Conservation (phyloP, 768 basidiomycete genomes). For the Floccularia luteovirens region DNA sequence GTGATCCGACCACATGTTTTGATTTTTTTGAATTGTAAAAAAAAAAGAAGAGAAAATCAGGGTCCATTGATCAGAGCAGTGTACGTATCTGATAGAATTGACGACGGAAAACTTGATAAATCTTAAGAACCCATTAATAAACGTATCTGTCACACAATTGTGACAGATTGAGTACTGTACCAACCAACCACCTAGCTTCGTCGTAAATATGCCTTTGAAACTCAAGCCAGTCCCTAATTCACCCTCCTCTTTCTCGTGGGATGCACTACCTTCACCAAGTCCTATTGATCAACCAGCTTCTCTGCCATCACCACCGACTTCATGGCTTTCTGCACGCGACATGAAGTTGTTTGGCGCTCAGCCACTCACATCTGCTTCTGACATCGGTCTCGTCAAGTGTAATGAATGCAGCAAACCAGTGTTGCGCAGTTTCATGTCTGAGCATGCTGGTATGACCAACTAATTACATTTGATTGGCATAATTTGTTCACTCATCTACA, state of each 20-base stretch:
- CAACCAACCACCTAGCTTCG: too few relatives aligned
- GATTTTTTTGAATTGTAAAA: too few relatives aligned
- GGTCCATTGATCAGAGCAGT: too few relatives aligned
- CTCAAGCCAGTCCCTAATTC: constrained; percentile 33
- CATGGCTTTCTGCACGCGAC: constrained; percentile 79
- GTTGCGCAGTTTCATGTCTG: constrained; percentile 62
- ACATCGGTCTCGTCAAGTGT: constrained; percentile 67
- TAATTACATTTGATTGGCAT: constrained; percentile 1
- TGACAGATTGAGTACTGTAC: too few relatives aligned
- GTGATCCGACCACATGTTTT: too few relatives aligned
- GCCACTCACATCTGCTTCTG: constrained; percentile 55
- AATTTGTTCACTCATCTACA: constrained; percentile 16
- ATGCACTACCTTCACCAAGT: constrained; percentile 28
- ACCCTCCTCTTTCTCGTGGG: constrained; percentile 60
- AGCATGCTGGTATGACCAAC: constrained; percentile 57
- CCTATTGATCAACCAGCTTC: constrained; percentile 29
- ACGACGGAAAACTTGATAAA: too few relatives aligned
- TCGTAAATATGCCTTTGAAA: constrained; percentile 32
- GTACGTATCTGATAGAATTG: too few relatives aligned
- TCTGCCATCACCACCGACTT: constrained; percentile 67
- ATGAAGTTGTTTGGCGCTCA: constrained; percentile 84
- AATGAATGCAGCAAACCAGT: constrained; percentile 77
- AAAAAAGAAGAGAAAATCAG: too few relatives aligned
- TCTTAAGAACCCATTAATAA: too few relatives aligned
- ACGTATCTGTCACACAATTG: too few relatives aligned